Evolutionary conservation across 2,329 filamentous ascomycete species (phyloP), one percentile per base, ranked within the genome.

Genomic region (Tolypocladium capitatum): DNA sequence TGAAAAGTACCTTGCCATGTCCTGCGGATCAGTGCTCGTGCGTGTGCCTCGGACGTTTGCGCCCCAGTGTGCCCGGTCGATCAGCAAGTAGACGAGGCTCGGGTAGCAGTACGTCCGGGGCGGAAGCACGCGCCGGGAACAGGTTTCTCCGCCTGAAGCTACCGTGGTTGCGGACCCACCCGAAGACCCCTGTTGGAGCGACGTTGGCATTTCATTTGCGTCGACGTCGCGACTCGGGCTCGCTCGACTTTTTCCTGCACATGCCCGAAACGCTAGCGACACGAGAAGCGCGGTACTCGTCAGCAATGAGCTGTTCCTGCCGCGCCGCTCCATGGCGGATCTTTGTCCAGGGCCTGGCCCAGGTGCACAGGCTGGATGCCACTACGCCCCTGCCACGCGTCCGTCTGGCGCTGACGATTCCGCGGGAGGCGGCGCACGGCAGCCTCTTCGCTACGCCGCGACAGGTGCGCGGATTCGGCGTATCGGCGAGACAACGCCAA

Each of bases 281-380:
- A 18, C 38, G 38, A 42, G 38, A 24, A 30, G 38, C 38, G 24
- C 38, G 38, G 16, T 16, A 28, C 16, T n/a, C 38, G 24, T 33
- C 50, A 52, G 55, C 51, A 43, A 76, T 76, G 73, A 65, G 58
- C 51, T 76, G 73, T 56, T 60, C 67, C 21, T 78, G 74, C 51
- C 68, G 71, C 49, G 64, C 62, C 7, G 61, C 64, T 30, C 65
- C 73, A 9, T 58, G 74, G 54, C 63, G 65, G 47, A 63, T 70
- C n/a, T 77, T 78, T 49, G 58, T 75, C 13, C 68, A 67, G 50
- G 71, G 66, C 30, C 60, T 77, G 28, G 60, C 61, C 3, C 66
- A 71, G 52, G 57, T 69, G 28, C 67, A 71, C 48, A 55, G 56
- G 33, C 40, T 64, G 10, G 62, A 64, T 38, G 28, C 53, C 20